Evolutionary conservation across 495 filamentous ascomycete genomes (phyloP).

Genomic region (Hyaloscypha bicolor): DNA sequence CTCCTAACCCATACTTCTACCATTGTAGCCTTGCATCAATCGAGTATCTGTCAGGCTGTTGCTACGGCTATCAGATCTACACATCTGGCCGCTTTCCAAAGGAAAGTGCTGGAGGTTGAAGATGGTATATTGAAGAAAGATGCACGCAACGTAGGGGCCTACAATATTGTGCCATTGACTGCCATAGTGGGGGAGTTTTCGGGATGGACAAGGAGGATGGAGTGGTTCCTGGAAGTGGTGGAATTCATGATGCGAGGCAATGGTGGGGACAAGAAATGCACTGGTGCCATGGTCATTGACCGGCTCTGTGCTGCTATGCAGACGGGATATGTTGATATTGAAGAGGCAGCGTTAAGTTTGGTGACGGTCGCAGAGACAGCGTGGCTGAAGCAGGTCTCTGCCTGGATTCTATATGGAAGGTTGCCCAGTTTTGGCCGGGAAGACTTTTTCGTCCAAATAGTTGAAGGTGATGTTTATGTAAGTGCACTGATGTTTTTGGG

Average conservation of each 20-base stretch:
- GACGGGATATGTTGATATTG: constrained; percentile 89
- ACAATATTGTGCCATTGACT: constrained; percentile 89
- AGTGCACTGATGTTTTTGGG: not conserved
- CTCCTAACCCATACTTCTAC: constrained; percentile 62
- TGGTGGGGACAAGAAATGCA: constrained; percentile 40
- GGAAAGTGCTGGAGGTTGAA: constrained; percentile 83
- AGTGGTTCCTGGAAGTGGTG: constrained; percentile 80
- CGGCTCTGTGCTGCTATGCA: constrained; percentile 70
- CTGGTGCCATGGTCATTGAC: constrained; percentile 74
- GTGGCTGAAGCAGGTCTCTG: constrained; percentile 87
- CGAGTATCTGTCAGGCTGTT: constrained; percentile 85
- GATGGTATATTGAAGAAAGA: constrained; percentile 71
- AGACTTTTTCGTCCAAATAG: constrained; percentile 66
- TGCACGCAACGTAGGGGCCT: constrained; percentile 75
- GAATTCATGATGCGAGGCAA: constrained; percentile 59
- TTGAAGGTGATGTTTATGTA: constrained; percentile 39
- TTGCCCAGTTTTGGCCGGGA: constrained; percentile 69
- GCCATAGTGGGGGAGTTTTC: constrained; percentile 81
- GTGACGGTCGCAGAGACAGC: constrained; percentile 79
- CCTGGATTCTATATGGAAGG: constrained; percentile 88
- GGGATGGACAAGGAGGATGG: constrained; percentile 78
- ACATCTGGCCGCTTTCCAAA: constrained; percentile 79
- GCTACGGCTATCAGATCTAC: constrained; percentile 72
- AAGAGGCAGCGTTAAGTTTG: constrained; percentile 68
- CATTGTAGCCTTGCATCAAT: constrained; percentile 70